Evolutionary conservation across 2,329 filamentous ascomycete genomes (phyloP).

Genomic region (Podosphaera aphanis): DNA sequence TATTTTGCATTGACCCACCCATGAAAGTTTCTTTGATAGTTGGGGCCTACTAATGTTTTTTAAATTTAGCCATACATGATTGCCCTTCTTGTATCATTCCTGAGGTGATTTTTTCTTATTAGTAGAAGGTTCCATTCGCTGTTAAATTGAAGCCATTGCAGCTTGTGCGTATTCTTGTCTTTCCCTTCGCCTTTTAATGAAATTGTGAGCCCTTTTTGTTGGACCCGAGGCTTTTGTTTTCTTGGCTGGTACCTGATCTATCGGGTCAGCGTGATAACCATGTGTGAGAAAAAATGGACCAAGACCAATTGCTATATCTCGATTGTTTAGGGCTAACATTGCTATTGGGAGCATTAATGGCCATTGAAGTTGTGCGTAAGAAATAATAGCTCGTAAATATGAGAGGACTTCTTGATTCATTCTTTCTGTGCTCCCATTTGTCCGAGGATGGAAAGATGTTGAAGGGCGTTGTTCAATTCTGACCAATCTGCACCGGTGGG

Average conservation of each 20-base stretch:
- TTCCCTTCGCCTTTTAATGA: neutral
- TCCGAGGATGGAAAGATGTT: neutral
- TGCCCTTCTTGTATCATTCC: neutral
- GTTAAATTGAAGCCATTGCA: neutral
- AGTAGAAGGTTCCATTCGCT: neutral
- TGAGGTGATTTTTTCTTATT: neutral
- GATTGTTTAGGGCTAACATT: neutral
- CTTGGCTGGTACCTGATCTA: neutral
- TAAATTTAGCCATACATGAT: conserved; percentile 1
- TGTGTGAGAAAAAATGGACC: neutral
- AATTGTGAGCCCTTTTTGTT: neutral
- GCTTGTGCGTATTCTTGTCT: conserved; percentile 1
- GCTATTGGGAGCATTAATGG: neutral
- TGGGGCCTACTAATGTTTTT: neutral
- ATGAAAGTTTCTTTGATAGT: neutral
- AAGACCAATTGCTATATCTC: neutral
- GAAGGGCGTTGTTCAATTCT: neutral
- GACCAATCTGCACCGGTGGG: neutral
- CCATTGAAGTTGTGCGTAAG: neutral
- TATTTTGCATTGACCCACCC: conserved; percentile 1
- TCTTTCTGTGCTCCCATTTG: neutral
- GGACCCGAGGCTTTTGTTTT: neutral
- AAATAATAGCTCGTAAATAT: neutral
- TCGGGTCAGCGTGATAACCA: neutral
- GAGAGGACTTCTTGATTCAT: neutral